phyloP scores from a whole-genome alignment of 2,329 filamentous ascomycete species.

The Plenodomus lindquistii region DNA sequence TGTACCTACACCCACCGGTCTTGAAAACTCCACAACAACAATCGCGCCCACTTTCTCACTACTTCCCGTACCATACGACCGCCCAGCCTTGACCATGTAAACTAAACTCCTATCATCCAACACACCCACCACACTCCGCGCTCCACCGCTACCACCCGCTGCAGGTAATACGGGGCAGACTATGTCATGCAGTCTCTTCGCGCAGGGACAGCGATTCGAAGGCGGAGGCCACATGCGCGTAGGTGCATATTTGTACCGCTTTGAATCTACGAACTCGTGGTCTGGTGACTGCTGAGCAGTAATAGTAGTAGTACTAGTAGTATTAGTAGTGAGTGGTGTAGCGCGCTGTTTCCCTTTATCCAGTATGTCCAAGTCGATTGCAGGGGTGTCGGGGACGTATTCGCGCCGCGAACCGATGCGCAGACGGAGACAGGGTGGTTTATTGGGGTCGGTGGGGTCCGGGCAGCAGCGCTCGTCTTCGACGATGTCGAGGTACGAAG shows the following conservation, averaged over 20 bases:
- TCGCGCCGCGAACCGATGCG: slow-evolving; percentile 53
- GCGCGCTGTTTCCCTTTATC: slow-evolving; percentile 9
- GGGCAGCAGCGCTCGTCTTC: slow-evolving; percentile 51
- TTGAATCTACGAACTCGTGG: slow-evolving; percentile 3
- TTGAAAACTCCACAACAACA: slow-evolving; percentile 39
- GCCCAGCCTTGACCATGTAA: slow-evolving; percentile 36
- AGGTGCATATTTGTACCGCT: slow-evolving; percentile 30
- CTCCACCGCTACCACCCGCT: slow-evolving; percentile 3
- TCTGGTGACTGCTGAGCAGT: too few relatives aligned
- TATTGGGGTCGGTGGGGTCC: slow-evolving; percentile 20
- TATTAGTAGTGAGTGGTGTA: not conserved
- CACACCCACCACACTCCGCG: slow-evolving; percentile 28
- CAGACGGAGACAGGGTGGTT: slow-evolving; percentile 52
- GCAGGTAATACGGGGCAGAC: slow-evolving; percentile 30
- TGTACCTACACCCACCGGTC: not conserved
- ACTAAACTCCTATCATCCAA: slow-evolving; percentile 40
- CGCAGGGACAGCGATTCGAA: slow-evolving; percentile 29
- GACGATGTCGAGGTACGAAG: slow-evolving; percentile 64
- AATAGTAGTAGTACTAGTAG: too few relatives aligned
- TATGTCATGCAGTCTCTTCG: slow-evolving; percentile 35
- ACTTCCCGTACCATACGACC: slow-evolving; percentile 22
- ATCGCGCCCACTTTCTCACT: slow-evolving; percentile 30
- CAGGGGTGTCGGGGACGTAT: slow-evolving; percentile 26
- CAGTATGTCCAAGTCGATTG: not conserved
- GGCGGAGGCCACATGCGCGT: slow-evolving; percentile 43